Conservation (phyloP, 352 stramenopile genomes). For the Phytopythium boreale region DNA sequence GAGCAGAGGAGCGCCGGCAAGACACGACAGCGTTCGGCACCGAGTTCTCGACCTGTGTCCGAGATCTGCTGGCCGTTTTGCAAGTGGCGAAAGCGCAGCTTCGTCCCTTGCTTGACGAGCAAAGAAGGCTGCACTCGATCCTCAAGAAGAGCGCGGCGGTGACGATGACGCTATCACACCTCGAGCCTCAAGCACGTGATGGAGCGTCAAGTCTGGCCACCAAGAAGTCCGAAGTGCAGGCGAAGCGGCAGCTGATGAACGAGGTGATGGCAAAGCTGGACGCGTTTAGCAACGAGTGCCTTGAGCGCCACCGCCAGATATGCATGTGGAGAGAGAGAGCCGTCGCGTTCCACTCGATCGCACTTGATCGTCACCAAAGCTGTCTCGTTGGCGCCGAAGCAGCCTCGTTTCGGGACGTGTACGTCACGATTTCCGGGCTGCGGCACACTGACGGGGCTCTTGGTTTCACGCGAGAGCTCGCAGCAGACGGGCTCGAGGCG, state of each 20-base stretch:
- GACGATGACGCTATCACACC: conserved; percentile 3
- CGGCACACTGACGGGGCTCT: not conserved
- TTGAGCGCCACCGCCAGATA: conserved; percentile 35
- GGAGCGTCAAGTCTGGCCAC: not conserved
- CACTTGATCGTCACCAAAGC: not conserved
- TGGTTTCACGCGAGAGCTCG: conserved; percentile 16
- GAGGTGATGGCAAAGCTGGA: conserved; percentile 1
- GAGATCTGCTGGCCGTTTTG: conserved; percentile 16
- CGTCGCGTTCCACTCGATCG: conserved; percentile 15
- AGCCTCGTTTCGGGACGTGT: conserved; percentile 25
- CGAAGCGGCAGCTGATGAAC: not conserved
- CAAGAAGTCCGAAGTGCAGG: conserved; percentile 1
- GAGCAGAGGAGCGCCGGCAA: conserved; percentile 70
- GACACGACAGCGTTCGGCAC: conserved; percentile 50
- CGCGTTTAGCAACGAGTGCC: not conserved
- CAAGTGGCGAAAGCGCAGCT: conserved; percentile 18
- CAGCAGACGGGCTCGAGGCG: conserved; percentile 19
- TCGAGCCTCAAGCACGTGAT: conserved; percentile 13
- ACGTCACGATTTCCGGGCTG: conserved; percentile 11
- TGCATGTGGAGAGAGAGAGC: conserved; percentile 31
- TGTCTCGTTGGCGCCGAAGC: conserved; percentile 8
- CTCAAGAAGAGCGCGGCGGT: not conserved
- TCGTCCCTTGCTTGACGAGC: conserved; percentile 14
- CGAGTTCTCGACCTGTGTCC: conserved; percentile 25
- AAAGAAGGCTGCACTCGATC: conserved; percentile 18